These are phyloP conservation scores for Debaryomyces sp. DNA, from an alignment of 1,139 yeast genomes.

Conservation along the genomic window DNA sequence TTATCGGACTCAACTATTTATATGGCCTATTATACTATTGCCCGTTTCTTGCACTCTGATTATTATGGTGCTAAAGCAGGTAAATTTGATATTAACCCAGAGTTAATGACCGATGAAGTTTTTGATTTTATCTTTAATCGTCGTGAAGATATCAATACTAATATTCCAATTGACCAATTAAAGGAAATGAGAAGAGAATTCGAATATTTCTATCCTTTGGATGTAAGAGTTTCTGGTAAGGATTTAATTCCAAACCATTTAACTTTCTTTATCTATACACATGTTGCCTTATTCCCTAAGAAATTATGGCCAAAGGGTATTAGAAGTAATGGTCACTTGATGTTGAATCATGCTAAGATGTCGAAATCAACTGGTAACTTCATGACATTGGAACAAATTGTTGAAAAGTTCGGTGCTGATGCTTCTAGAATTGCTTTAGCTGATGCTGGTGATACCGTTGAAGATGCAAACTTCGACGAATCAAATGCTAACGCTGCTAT, in stretches of 20 bases:
- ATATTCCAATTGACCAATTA: slow-evolving; percentile 69
- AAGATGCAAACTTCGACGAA: slow-evolving; percentile 98
- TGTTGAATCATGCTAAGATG: slow-evolving; percentile 97
- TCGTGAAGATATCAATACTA: slow-evolving; percentile 58
- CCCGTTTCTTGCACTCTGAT: slow-evolving; percentile 84
- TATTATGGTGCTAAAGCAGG: slow-evolving; percentile 81
- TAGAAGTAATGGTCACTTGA: slow-evolving; percentile 93
- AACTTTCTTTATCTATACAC: slow-evolving; percentile 91
- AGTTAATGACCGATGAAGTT: slow-evolving; percentile 89
- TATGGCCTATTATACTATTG: slow-evolving; percentile 93
- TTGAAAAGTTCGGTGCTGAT: slow-evolving; percentile 93
- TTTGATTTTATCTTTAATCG: slow-evolving; percentile 89
- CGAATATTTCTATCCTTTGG: slow-evolving; percentile 94
- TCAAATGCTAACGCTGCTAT: slow-evolving; percentile 97
- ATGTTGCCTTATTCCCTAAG: slow-evolving; percentile 91
- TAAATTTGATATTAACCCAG: slow-evolving; percentile 71
- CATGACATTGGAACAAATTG: slow-evolving; percentile 83
- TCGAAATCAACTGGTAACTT: slow-evolving; percentile 97
- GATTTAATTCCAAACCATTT: slow-evolving; percentile 97
- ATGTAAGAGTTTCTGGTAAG: slow-evolving; percentile 90
- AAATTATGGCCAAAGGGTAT: slow-evolving; percentile 92
- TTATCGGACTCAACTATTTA: slow-evolving; percentile 95
- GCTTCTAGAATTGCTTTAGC: slow-evolving; percentile 97
- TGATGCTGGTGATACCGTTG: slow-evolving; percentile 97
- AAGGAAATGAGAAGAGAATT: slow-evolving; percentile 86